Evolutionary conservation across 345 rosid genomes (phyloP), one percentile per base, ranked within the genome.

Genomic region (Lepidium sativum): DNA sequence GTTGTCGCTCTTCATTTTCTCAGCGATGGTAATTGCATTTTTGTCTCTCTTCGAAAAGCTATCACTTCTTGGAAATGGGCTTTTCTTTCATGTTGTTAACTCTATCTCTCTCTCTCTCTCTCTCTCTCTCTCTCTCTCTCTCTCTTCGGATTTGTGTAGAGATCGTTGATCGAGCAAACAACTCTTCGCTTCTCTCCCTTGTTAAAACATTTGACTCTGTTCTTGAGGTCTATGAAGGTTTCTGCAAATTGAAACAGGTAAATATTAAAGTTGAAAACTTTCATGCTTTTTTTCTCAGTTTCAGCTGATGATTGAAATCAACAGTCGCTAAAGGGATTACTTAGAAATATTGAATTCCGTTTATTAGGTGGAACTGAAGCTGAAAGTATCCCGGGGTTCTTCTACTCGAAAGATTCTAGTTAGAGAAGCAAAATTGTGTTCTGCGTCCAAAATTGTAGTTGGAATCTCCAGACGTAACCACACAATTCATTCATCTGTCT

Each of bases 241-340:
- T 94, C 91, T 90, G 99, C 84, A 86, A 84, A 77, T 57, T 90
- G 77, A 94, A 90, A 71, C 95, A 90, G 96, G 99, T 91, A 5
- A 5, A 4, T 29, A 13, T 15, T 42, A 63, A 23, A 63, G 12
- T 47, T 10, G 14, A 2, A 6, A 51, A 0, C 21, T 51, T 54
- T n/a, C 23, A 3, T 38, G 1, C 20, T 14, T 16, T 17, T 60
- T 17, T 16, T 6, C 17, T 27, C 52, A 37, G 61, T 18, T 42
- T 60, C 16, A 23, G 20, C 54, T 42, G 31, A 35, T 37, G 32
- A 37, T 6, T 54, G 4, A 8, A 39, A 33, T 43, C 12, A 66
- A 13, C n/a, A 57, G 65, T 29, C 18, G 23, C 40, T 9, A n/a
- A 23, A 21, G 47, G 41, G 57, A 67, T 15, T 15, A 23, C 33